These are phyloP conservation scores for Dendrobium nobile DNA, from an alignment of 106 monocot species.

Conservation along the genomic window DNA sequence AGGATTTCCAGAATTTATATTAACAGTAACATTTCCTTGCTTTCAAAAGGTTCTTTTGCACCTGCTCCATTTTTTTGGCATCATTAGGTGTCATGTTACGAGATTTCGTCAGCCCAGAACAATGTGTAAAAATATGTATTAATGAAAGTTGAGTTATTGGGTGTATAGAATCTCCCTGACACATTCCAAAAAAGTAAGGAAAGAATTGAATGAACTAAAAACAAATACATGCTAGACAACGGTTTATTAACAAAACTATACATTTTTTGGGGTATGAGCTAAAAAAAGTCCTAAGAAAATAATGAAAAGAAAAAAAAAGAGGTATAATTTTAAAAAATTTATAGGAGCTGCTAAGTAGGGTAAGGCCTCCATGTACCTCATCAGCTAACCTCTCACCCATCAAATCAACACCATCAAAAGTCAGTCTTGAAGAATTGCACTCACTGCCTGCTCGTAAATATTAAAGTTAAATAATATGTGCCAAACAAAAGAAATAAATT, in stretches of 20 bases:
- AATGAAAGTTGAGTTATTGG: no score
- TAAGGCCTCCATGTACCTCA: slow-evolving; percentile 41
- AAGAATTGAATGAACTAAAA: no score
- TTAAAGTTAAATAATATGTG: slow-evolving; percentile 1
- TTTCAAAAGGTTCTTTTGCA: background rate
- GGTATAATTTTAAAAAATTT: background rate
- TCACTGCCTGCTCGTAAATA: slow-evolving; percentile 61
- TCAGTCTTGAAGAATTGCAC: slow-evolving; percentile 66
- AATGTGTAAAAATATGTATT: background rate
- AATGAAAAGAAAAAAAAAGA: background rate
- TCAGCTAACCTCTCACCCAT: slow-evolving; percentile 89
- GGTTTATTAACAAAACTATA: background rate
- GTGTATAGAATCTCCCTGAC: no score
- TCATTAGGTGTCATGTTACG: background rate
- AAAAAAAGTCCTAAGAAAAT: background rate
- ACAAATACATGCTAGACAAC: no score
- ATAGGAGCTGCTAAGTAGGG: background rate
- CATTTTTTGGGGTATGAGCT: background rate
- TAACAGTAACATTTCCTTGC: background rate
- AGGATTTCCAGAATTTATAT: no score
- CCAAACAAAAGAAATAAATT: background rate
- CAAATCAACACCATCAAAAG: slow-evolving; percentile 90
- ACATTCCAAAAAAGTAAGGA: no score
- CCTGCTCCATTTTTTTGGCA: background rate
- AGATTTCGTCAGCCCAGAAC: background rate